Base-by-base conservation (phyloP, 371 early-diverging fungal genomes). In the Syncephalastrum contaminatum region DNA sequence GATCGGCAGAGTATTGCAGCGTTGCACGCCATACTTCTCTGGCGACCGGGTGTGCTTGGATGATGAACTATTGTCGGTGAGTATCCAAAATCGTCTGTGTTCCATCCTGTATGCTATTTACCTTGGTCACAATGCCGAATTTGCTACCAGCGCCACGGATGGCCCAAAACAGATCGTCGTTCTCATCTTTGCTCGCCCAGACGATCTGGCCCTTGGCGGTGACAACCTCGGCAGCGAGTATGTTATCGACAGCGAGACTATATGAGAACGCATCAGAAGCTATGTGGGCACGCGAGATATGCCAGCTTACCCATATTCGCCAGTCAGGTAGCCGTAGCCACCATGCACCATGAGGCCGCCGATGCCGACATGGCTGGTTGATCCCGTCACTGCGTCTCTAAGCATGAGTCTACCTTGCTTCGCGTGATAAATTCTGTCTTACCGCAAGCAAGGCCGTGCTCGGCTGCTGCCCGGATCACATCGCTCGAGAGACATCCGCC, bases 81-180 rank as follows among this genome's bases (percentile, higher is more conserved):
- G 27, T 30, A 3, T 21, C 4, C 21, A 16, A 3, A 25, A n/a
- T 25, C 15, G 22, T 27, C 4, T 25, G 25, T 14, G 4, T 19
- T 50, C n/a, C 43, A 25, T 48, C 30, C 4, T 5, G n/a, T 3
- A 12, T 49, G 20, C 13, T 43, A 10, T 41, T n/a, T 54, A 66
- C 67, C 56, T 68, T 68, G 15, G 78, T 80, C 15, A 84, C 80
- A 7, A 84, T 72, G n/a, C 82, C 87, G 60, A 64, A 83, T 4
- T 82, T 81, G 20, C 73, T 73, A 10, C 84, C 85, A 5, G 82
- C 85, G 24, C 85, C 87, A 24, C 87, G 77, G n/a, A 85, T 58
- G 2, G 81, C 82, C 66, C 73, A 85, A 59, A 80, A 87, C 12
- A 87, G 60, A 44, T 87, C 85, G 2, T 59, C 7, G 54, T 86